A percentile compares a stretch with the other conserved stretches of the same genome.
Conservation (phyloP, 148 eudicot species). For the Heliosperma pusillum region DNA sequence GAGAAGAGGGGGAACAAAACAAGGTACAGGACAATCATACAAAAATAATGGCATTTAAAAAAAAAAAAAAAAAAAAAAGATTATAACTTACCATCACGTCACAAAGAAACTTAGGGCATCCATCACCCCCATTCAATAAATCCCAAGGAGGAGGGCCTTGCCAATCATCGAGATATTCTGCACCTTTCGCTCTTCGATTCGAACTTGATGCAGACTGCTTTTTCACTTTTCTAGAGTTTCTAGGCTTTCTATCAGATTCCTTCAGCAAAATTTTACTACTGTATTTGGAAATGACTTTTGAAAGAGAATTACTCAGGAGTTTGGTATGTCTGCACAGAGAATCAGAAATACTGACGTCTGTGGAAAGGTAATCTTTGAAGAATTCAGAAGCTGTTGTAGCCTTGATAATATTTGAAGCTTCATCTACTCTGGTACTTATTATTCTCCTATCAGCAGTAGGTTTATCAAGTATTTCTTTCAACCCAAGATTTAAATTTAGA, state of each 20-base stretch:
- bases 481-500: conserved; percentile 49
- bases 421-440: conserved; percentile 42
- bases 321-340: conserved; percentile 24
- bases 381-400: conserved; percentile 39
- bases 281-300: conserved; percentile 50
- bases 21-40: neutral
- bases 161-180: conserved; percentile 49
- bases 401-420: conserved; percentile 54
- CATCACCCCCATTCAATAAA: conserved; percentile 66
- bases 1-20: neutral
- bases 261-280: conserved; percentile 65
- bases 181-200: conserved; percentile 33
- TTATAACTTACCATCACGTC: conserved; percentile 79
- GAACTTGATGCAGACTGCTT: conserved; percentile 37
- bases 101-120: conserved; percentile 86
- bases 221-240: conserved; percentile 60
- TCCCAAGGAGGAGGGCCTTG: conserved; percentile 93
- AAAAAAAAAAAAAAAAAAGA: neutral
- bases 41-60: neutral
- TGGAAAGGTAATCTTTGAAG: conserved; percentile 25
- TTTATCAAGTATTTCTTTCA: conserved; percentile 62
- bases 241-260: conserved; percentile 74
- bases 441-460: conserved; percentile 38
- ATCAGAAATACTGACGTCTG: conserved; percentile 30
- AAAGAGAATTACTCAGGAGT: conserved; percentile 42